These are phyloP conservation scores for Phallus indusiatus DNA, from an alignment of 768 basidiomycete species.

Conservation along the genomic window DNA sequence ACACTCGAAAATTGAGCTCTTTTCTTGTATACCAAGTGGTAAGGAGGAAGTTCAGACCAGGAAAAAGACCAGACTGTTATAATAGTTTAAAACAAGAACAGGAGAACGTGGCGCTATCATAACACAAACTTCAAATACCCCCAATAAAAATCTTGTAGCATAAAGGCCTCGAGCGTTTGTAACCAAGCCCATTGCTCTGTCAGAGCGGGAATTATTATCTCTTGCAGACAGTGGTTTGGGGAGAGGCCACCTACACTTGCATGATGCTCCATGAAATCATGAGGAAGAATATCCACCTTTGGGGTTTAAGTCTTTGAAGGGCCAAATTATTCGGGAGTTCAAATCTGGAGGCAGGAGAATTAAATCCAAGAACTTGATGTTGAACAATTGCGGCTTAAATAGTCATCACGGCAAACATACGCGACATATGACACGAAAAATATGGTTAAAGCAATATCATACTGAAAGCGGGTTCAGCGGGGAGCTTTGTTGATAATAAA, in stretches of 20 bases:
- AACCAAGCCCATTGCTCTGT: constrained; percentile 14
- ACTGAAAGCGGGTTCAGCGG: not conserved
- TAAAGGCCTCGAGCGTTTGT: constrained; percentile 20
- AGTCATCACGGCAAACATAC: no score
- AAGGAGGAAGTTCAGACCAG: constrained; percentile 19
- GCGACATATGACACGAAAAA: constrained; percentile 24
- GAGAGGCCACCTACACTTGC: constrained; percentile 3
- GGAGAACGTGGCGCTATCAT: not conserved
- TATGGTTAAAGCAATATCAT: constrained; percentile 11
- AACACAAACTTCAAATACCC: constrained; percentile 19
- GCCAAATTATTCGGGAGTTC: constrained; percentile 13
- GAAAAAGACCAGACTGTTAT: constrained; percentile 17
- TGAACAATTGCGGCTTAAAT: no score
- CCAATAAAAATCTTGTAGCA: constrained; percentile 21
- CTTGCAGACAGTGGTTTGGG: not conserved
- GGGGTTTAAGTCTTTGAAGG: constrained; percentile 14
- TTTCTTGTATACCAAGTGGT: constrained; percentile 23
- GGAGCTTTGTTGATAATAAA: constrained; percentile 1
- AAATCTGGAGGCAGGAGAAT: not conserved
- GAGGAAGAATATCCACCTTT: constrained; percentile 13
- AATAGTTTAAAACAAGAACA: not conserved
- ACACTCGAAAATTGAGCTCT: constrained; percentile 13
- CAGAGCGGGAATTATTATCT: not conserved
- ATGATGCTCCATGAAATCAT: constrained; percentile 16
- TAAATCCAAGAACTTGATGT: no score